Evolutionary conservation across 495 filamentous ascomycete species (phyloP), one percentile per base, ranked within the genome.

Genomic region (Talaromyces proteolyticus): DNA sequence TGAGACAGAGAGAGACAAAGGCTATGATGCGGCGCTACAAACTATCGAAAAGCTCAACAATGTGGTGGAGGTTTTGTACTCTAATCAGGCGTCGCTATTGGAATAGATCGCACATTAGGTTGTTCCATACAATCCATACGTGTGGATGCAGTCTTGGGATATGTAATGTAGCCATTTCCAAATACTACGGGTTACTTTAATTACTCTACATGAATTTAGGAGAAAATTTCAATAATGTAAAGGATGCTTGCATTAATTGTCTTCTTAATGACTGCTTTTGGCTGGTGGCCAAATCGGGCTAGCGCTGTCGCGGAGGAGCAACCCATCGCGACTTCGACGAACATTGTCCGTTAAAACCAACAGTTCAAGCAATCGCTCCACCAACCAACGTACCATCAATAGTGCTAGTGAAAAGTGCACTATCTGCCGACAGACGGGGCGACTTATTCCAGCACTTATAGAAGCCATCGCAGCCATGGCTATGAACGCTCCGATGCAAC

Each of bases 21-120:
- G 87, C 6, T 98, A 97, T 63, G 94, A 97, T 65, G 84, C 91
- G 23, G 93, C 93, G 12, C 72, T 98, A 66, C 86, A 88, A 55
- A 97, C 93, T 24, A 94, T 98, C 58, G 92, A 92, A 72, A 96
- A 95, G 81, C 66, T 98, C 69, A 91, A 90, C 73, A 94, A 88
- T 68, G 93, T 98, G 57, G 93, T 98, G 55, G 94, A 98, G 66
- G 89, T 91, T 57, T 74, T 98, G 58, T 98, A 96, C 73, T 89
- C 90, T 49, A 96, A 96, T 75, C 94, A 97, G 71, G 93, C 93
- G 41, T 94, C 91, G 37, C 75, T 91, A 75, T 73, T 98, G 59
- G 93, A 98, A 79, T 98, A 82, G 65, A 63, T 24, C 17, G 8
- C 40, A 18, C 19, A 44, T 20, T 19, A n/a, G 23, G 10, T 50